Evolutionary conservation across 495 filamentous ascomycete species (phyloP).

Genomic region (Penicillium dipodomyicola): DNA sequence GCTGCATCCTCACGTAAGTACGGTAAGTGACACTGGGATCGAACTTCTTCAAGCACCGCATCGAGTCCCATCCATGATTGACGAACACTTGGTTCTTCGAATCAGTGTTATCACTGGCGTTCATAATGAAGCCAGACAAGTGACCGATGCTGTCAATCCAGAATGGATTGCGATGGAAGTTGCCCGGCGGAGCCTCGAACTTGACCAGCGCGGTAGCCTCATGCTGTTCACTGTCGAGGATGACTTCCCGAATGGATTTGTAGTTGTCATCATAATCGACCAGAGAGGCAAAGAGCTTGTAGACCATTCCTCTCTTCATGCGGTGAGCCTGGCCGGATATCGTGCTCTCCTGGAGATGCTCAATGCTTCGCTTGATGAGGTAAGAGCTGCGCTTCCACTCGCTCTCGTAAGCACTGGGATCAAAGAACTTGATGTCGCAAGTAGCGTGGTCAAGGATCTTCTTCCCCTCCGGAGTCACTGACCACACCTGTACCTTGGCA

Average conservation of each 20-base stretch:
- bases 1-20: conserved; percentile 67
- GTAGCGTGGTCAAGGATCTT: conserved; percentile 51
- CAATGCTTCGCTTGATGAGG: conserved; percentile 48
- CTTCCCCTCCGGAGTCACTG: conserved; percentile 44
- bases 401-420: conserved; percentile 22
- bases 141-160: conserved; percentile 67
- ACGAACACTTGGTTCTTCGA: conserved; percentile 70
- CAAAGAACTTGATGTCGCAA: conserved; percentile 46
- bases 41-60: conserved; percentile 67
- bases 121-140: conserved; percentile 76
- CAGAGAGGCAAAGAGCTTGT: conserved; percentile 70
- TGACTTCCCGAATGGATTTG: conserved; percentile 71
- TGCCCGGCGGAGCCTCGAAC: conserved; percentile 63
- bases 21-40: conserved; percentile 62
- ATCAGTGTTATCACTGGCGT: conserved; percentile 70
- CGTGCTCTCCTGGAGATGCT: conserved; percentile 48
- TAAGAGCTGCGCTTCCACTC: conserved; percentile 51
- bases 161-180: conserved; percentile 65
- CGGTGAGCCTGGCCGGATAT: conserved; percentile 52
- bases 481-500: conserved; percentile 39
- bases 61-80: conserved; percentile 72
- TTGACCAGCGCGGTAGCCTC: conserved; percentile 70
- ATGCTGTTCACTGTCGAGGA: conserved; percentile 65
- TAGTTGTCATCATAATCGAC: conserved; percentile 69
- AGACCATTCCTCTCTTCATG: conserved; percentile 69